Conservation (phyloP, 2,329 filamentous ascomycete genomes). For the Clonostachys sp. region DNA sequence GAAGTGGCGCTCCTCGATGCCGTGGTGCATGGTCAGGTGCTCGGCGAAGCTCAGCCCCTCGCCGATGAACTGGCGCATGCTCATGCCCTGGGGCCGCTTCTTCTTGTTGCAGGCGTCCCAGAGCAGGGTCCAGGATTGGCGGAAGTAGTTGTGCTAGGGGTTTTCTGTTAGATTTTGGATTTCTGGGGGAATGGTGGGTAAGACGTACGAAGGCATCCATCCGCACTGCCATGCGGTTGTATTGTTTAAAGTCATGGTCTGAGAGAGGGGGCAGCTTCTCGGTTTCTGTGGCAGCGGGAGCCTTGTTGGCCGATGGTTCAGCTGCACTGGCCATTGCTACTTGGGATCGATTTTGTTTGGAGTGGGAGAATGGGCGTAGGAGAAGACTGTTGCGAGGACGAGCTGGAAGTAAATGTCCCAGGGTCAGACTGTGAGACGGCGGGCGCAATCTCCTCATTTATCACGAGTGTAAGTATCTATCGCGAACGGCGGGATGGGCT, state of each 20-base stretch:
- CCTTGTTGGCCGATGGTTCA: no score
- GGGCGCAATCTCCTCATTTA: no score
- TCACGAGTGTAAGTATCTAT: no score
- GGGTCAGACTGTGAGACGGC: no score
- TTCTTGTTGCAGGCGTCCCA: constrained; percentile 58
- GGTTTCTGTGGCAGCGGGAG: no score
- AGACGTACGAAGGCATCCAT: constrained; percentile 66
- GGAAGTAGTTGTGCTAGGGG: constrained; percentile 70
- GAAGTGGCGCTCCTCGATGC: constrained; percentile 76
- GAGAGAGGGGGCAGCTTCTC: constrained; percentile 55
- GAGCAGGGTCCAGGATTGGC: constrained; percentile 66
- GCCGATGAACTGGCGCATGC: constrained; percentile 63
- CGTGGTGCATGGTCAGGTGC: constrained; percentile 72
- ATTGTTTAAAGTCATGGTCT: constrained; percentile 60
- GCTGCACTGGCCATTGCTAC: no score
- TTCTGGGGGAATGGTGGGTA: not conserved
- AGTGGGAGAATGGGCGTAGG: no score
- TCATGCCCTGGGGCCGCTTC: constrained; percentile 58
- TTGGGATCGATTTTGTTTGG: no score
- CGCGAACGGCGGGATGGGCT: no score
- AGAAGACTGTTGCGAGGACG: constrained; percentile 2
- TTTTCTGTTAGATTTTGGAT: not conserved
- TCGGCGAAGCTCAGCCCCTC: constrained; percentile 65
- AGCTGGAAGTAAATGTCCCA: not conserved
- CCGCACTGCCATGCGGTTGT: constrained; percentile 68